Base-by-base conservation (phyloP, 1,284 basidiomycete genomes). In the Erythrobasidium hasegawianum region DNA sequence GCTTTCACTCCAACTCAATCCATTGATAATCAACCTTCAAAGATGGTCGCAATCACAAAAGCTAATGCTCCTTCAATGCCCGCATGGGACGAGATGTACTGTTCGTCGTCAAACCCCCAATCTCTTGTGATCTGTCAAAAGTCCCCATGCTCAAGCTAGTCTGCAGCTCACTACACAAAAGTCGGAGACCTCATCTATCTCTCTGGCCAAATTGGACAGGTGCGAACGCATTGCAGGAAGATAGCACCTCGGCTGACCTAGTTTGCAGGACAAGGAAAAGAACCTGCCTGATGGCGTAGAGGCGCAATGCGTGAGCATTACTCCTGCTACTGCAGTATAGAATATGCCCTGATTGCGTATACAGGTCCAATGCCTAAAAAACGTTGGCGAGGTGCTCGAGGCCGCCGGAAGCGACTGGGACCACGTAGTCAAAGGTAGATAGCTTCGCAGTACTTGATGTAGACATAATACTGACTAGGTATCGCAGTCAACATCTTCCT, bases 141-240 rank as follows among this genome's bases (percentile, higher is more conserved):
- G n/a, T 29, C 16, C 18, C 20, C 16, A 68, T 64, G 70, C 64
- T 20, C 47, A n/a, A n/a, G n/a, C n/a, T n/a, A n/a, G n/a, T n/a
- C 47, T 26, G n/a, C 68, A 83, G 83, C 82, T 18, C 82, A 83
- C 76, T 82, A 81, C 11, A 80, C 80, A 20, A 85, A 84, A 13
- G 80, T 81, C 8, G 83, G 83, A 18, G 59, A 52, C 7, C 73
- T 85, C 55, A 81, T 85, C 71, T 85, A 84, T 74, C 76, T 84
- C 54, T 84, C 83, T 66, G 84, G 84, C 4, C 83, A 84, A 73
- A 82, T 81, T 24, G 61, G 59, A 14, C 59, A 62, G 43, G 43
- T 47, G 43, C 16, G 22, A 2, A 83, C 83, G 0, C 33, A 5
- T 11, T 33, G 4, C 4, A 5, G 11, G 33, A 33, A 11, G 33